Base-by-base conservation (phyloP, 2,329 filamentous ascomycete species). In the Colletotrichum gloeosporioides region DNA sequence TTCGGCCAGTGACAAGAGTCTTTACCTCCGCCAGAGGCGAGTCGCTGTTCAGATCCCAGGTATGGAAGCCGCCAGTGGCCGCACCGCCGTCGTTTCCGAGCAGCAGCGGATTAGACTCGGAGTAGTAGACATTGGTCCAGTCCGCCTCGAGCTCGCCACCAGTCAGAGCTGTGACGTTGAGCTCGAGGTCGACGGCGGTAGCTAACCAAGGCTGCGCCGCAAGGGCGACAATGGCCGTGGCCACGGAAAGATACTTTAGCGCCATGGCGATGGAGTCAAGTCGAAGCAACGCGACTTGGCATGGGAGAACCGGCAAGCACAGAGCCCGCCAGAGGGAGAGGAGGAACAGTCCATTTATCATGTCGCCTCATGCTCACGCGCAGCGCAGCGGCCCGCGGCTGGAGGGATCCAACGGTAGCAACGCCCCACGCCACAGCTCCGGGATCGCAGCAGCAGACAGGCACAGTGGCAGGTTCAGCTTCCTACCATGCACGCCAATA, bases 51-150 rank as follows among this genome's bases (percentile, higher is more conserved):
- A 88, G 77, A 10, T 80, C 77, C 77, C 83, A 89, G 12, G 82
- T 80, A 62, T 82, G 86, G 39, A 89, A 84, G 0, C 87, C 88
- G 13, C 87, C 87, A 5, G 82, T 84, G 25, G 83, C 85, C 9
- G 87, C 84, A 0, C 84, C 85, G 15, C 85, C 87, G 68, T 89
- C 87, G 49, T 89, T 89, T 22, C 86, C 86, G n/a, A 89, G 78
- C 3, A 89, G 81, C 7, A 87, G 55, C 8, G 87, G 85, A 3
- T 77, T 65, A 2, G 71, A 76, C 16, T 78, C 77, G 15, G 83
- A 81, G 77, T 89, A 88, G 80, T 85, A 85, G 6, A 86, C 79
- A 5, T 84, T 77, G 3, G 85, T 85, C 80, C 82, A 86, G 69
- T 88, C 87, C 0, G 87, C 86, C 57, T 87, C 84, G 71, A 88